Percentiles rank a stretch among this genome's conserved stretches.
Evolutionary conservation across 78 protist genomes (phyloP).

Genomic region (Monocercomonoides exilis): DNA sequence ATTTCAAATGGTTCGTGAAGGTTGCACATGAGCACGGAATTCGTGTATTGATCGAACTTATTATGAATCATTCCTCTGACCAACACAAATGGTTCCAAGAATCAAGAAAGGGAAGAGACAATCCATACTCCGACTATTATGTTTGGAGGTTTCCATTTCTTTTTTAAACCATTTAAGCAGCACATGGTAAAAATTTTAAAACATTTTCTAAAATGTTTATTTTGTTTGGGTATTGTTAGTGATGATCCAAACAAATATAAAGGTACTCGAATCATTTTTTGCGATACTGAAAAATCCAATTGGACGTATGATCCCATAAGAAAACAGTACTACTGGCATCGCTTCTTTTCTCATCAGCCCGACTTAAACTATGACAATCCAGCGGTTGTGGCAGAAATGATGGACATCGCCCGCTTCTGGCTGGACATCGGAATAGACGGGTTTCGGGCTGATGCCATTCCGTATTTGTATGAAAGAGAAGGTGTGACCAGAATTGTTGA

Average conservation of each 20-base stretch:
- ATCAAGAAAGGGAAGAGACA: constrained; percentile 36
- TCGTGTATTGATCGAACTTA: constrained; percentile 54
- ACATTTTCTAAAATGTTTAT: too few species aligned
- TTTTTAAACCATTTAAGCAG: too few species aligned
- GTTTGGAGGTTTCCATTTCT: constrained; percentile 23
- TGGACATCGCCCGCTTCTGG: constrained; percentile 56
- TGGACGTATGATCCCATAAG: constrained; percentile 57
- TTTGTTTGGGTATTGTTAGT: not conserved
- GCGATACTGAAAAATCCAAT: constrained; percentile 54
- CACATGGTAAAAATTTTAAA: too few species aligned
- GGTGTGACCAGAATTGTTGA: too few species aligned
- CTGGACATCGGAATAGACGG: constrained; percentile 63
- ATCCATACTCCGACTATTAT: constrained; percentile 54
- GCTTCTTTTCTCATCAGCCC: constrained; percentile 63
- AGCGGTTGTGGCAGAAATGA: constrained; percentile 43
- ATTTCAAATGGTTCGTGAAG: constrained; percentile 44
- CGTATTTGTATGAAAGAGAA: constrained; percentile 44
- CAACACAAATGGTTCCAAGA: constrained; percentile 64
- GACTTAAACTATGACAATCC: constrained; percentile 45
- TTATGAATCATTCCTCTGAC: constrained; percentile 64
- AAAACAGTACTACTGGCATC: constrained; percentile 64
- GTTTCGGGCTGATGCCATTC: constrained; percentile 67
- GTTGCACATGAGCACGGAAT: constrained; percentile 42
- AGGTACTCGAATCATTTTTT: constrained; percentile 56
- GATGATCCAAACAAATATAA: constrained; percentile 36